Base-by-base conservation (phyloP, 2,329 filamentous ascomycete genomes). In the Aspergillus udagawae region DNA sequence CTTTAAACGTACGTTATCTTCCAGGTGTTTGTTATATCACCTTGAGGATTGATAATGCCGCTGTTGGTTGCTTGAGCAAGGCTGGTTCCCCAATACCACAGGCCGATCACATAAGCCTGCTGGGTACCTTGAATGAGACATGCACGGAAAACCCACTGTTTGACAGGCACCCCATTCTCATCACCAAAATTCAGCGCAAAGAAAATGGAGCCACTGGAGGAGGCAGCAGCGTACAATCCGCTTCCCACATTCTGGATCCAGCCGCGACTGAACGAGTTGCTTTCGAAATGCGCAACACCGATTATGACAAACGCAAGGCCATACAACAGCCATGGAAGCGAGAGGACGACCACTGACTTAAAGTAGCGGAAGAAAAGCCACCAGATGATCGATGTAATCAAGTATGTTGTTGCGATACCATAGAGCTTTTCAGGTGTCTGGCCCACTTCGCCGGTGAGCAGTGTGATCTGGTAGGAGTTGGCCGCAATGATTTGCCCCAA, bases 141-240 rank as follows among this genome's bases (percentile, higher is more conserved):
- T 17, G 86, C 86, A 56, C 86, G 81, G 73, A 84, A 86, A n/a
- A 86, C 84, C 85, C 85, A 88, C 38, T 83, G 79, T 67, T 83
- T 85, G 47, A 86, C 81, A 6, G 85, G 83, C 3, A 82, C 80
- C 49, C 84, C 84, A 45, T 82, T 83, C 74, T 86, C 84, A 62
- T 83, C 82, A 56, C 85, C 85, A 64, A 87, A 88, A 70, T 88
- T 88, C 51, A 87, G 79, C 2, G 85, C 81, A 64, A 89, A 89
- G 75, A 84, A 87, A 56, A 89, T 77, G 0, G 82, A 83, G 12
- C 86, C 86, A 44, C 82, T 83, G 8, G 84, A 80, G 5, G 86
- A 86, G 5, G 85, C 86, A 5, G 82, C 77, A 1, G 85, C 82
- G 66, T 89, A 89, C 23, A 86, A 65, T 3, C 77, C 85, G 3